Conservation (phyloP, 2,329 filamentous ascomycete species). For the Claviceps arundinis region DNA sequence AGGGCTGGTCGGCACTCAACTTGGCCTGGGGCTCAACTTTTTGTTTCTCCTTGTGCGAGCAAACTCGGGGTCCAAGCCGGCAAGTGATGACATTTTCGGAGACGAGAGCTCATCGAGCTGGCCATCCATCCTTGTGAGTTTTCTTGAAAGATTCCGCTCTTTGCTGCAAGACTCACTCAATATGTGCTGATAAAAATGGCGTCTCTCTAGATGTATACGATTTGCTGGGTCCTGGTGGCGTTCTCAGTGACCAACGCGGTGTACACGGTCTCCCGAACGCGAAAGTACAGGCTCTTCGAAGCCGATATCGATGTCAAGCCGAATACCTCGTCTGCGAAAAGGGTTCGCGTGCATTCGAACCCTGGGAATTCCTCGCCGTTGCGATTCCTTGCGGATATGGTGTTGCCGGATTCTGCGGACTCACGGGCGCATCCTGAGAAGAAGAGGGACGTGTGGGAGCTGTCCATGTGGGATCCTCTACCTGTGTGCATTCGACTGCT, state of each 20-base stretch:
- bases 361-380: constrained; percentile 68
- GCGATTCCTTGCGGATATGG: constrained; percentile 54
- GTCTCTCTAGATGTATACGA: constrained; percentile 43
- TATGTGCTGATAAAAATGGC: neutral
- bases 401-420: constrained; percentile 60
- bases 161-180: no score
- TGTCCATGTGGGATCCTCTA: constrained; percentile 85
- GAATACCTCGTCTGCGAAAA: constrained; percentile 71
- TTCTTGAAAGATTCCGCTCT: no score
- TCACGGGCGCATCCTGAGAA: constrained; percentile 74
- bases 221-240: constrained; percentile 55
- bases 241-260: constrained; percentile 64
- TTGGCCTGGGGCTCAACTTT: constrained; percentile 67
- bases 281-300: constrained; percentile 86
- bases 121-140: constrained; percentile 42
- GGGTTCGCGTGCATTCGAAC: constrained; percentile 78
- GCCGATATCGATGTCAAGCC: constrained; percentile 63
- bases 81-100: constrained; percentile 72
- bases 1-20: constrained; percentile 57
- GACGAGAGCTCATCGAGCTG: constrained; percentile 54
- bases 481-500: constrained; percentile 72
- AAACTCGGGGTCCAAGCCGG: constrained; percentile 45
- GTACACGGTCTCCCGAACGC: constrained; percentile 69
- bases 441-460: constrained; percentile 82
- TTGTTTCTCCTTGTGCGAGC: constrained; percentile 71